Conservation (phyloP, 352 stramenopile genomes). For the Elongisporangium prolatum region DNA sequence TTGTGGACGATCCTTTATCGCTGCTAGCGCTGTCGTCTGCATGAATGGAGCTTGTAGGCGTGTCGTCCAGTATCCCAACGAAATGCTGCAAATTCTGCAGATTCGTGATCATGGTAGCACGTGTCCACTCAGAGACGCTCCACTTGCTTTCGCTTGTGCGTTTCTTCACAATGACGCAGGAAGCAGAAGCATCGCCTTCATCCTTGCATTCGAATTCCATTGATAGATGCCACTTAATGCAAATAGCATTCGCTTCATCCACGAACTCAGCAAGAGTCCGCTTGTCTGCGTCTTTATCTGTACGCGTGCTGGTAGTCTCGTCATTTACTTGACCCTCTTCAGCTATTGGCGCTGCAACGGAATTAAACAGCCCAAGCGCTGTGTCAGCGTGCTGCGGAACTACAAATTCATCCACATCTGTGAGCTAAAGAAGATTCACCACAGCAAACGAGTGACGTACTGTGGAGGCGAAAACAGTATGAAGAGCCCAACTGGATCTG, state of each 20-base stretch:
- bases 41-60: constrained; percentile 7
- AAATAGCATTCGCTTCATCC: constrained; percentile 58
- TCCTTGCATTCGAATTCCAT: constrained; percentile 20
- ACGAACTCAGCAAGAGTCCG: constrained; percentile 16
- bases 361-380: not conserved
- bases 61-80: constrained; percentile 3
- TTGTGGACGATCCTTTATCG: not conserved
- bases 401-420: not conserved
- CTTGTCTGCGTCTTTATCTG: constrained; percentile 13
- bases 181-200: constrained; percentile 10
- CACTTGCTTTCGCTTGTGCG: not conserved
- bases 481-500: constrained; percentile 33
- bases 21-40: constrained; percentile 2
- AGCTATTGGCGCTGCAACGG: not conserved
- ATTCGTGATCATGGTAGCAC: not conserved
- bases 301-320: not conserved
- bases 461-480: constrained; percentile 41
- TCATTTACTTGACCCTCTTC: not conserved
- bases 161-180: constrained; percentile 24
- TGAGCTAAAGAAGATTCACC: not conserved
- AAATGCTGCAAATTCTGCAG: not conserved
- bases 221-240: constrained; percentile 39
- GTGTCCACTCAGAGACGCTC: not conserved
- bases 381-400: not conserved
- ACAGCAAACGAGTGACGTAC: constrained; percentile 11